Evolutionary conservation across 305 asterid species (phyloP), one percentile per base, ranked within the genome.

Genomic region (Caryopteris hybrid): DNA sequence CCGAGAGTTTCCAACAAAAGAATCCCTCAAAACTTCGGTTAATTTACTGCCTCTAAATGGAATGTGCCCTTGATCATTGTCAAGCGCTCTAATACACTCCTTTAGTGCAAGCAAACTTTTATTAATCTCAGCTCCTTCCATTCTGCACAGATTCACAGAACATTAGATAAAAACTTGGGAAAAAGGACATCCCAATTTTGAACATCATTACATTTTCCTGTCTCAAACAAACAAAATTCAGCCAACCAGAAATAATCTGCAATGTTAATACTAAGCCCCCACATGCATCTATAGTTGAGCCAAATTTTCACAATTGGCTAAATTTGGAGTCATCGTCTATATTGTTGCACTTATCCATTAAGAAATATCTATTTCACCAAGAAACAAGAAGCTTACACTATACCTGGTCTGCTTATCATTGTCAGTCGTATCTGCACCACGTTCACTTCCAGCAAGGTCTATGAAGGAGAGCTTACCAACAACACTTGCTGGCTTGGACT

Each of bases 381-480:
- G 45, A 18, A 33, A 39, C 45, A 45, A 56, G 62, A 38, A 64
- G 52, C 39, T 43, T 1, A 25, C 14, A 55, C 61, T 50, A 27
- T 78, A 92, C 98, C 99, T 89, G 17, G 99, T 95, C 80, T 89
- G 98, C 80, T 89, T 95, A 80, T 95, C 98, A 75, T 92, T 95
- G 51, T 95, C 99, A 33, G 99, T 95, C 29, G 99, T 95, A 79
- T 95, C 99, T 13, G 99, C 99, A 76, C 99, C 99, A 65, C 99
- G 98, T 72, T 95, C 99, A 77, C 99, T 95, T 72, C 99, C 99
- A 53, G 99, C 99, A 76, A 95, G 99, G 79, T 95, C 99, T 46
- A 95, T 95, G 81, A 95, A 95, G 73, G 99, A 95, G 79, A 95
- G 95, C 74, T 95, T 95, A 51, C 99, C 99, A 82, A 95, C 86